phyloP scores from a whole-genome alignment of 495 filamentous ascomycete genomes.

The Penicillium antarcticum region DNA sequence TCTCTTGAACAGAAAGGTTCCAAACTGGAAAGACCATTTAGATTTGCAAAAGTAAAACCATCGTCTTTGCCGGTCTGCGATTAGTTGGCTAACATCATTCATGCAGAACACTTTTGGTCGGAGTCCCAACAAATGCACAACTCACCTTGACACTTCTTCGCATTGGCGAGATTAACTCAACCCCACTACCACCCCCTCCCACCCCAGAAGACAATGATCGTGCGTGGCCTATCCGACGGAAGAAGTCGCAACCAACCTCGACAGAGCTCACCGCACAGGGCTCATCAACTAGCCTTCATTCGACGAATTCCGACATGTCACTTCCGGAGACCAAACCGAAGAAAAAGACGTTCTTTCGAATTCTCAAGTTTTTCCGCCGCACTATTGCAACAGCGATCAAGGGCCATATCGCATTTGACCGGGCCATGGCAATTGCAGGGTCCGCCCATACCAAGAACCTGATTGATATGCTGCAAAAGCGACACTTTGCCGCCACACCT shows the following conservation, averaged over 20 bases:
- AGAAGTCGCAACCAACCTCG: conserved; percentile 29
- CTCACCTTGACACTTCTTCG: conserved; percentile 81
- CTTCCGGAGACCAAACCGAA: conserved; percentile 28
- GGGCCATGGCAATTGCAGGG: conserved; percentile 62
- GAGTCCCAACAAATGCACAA: conserved; percentile 87
- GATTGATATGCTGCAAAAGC: conserved; percentile 62
- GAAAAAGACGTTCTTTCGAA: conserved; percentile 44
- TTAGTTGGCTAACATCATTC: background rate
- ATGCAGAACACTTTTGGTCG: conserved; percentile 67
- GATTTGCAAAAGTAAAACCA: conserved; percentile 60
- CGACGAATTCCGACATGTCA: background rate
- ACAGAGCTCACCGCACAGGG: conserved; percentile 19
- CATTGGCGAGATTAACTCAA: conserved; percentile 78
- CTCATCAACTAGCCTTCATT: background rate
- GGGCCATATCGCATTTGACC: conserved; percentile 67
- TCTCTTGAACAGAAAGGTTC: conserved; percentile 63
- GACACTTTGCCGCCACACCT: conserved; percentile 32
- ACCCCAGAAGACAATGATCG: conserved; percentile 30
- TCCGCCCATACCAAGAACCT: conserved; percentile 65
- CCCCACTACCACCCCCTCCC: conserved; percentile 79
- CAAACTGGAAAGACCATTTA: conserved; percentile 72
- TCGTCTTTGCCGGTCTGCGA: background rate
- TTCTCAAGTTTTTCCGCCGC: conserved; percentile 67
- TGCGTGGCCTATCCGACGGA: conserved; percentile 25
- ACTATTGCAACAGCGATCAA: conserved; percentile 65